These are phyloP conservation scores for Diplodia mutila DNA, from an alignment of 2,329 filamentous ascomycete genomes.

Conservation along the genomic window DNA sequence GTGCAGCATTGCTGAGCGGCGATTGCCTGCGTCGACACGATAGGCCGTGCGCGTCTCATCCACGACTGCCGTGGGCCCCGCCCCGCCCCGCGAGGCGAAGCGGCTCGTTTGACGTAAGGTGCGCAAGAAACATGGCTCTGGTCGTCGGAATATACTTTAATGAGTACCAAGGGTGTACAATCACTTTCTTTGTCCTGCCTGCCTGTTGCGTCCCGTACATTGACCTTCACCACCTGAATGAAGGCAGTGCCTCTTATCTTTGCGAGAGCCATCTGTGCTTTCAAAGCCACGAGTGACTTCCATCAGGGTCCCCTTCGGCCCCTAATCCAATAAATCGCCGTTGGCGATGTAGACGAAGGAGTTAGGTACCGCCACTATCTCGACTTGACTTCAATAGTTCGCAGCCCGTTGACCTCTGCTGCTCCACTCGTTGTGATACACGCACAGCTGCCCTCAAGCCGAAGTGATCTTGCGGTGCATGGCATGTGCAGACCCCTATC, in stretches of 20 bases:
- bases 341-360: background rate
- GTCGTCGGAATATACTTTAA: background rate
- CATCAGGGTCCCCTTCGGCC: no score
- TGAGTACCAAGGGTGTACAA: background rate
- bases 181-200: background rate
- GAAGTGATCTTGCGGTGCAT: background rate
- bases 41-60: slow-evolving; percentile 11
- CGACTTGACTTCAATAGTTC: background rate
- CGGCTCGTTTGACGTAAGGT: background rate
- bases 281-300: background rate
- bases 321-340: background rate
- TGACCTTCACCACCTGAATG: background rate
- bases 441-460: background rate
- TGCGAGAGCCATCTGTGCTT: background rate
- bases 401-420: no score
- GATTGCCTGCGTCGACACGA: slow-evolving; percentile 1
- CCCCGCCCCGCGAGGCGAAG: background rate
- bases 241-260: background rate
- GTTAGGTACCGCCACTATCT: background rate
- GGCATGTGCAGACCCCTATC: background rate
- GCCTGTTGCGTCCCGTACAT: no score
- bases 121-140: background rate
- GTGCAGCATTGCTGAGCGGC: slow-evolving; percentile 5
- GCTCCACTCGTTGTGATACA: no score
- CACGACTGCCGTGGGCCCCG: no score